Evolutionary conservation across 2,329 filamentous ascomycete species (phyloP), one percentile per base, ranked within the genome.

Genomic region (Pseudogymnoascus sp.): DNA sequence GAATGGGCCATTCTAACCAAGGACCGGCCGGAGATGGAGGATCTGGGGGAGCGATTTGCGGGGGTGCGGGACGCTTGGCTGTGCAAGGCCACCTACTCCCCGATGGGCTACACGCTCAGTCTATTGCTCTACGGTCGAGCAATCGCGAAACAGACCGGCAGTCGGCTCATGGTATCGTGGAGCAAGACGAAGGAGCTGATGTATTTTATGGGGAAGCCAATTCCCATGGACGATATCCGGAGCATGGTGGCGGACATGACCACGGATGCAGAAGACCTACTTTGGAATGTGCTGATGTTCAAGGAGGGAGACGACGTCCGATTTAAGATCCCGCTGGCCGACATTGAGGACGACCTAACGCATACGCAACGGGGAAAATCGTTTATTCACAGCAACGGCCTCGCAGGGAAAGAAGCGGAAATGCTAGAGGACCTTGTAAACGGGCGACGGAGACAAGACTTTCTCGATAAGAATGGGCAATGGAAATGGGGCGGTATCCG

Each of bases 11-110:
- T 37, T 16, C 33, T 14, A 1, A 58, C 25, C 6, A 16, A n/a
- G 33, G 33, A 58, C 20, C 6, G 18, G 18, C 25, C 16, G 3
- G 57, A 16, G 30, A 57, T 57, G 47, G 57, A 58, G 20, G 33
- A 58, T 39, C 33, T 58, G 14, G 20, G 30, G 25, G 14, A 58
- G 35, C 33, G 33, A 39, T 58, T 58, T 39, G 57, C 57, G 7
- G 5, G 39, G 4, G 57, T 58, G 20, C 28, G 57, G 25, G 18
- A 58, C 33, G n/a, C 57, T n/a, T 58, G 57, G 57, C 6, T 58
- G n/a, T 58, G 57, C 30, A 58, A 58, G 57, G 57, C 57, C 25
- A 58, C 28, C 30, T 58, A 58, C 57, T 58, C 33, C 6, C 33
- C 12, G 5, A 58, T 58, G 28, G 57, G 57, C 7, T 58, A 58